Percentiles rank a stretch among this genome's conserved stretches.
Evolutionary conservation across 2,329 filamentous ascomycete species (phyloP).

Genomic region (Trichoderma polysporum): DNA sequence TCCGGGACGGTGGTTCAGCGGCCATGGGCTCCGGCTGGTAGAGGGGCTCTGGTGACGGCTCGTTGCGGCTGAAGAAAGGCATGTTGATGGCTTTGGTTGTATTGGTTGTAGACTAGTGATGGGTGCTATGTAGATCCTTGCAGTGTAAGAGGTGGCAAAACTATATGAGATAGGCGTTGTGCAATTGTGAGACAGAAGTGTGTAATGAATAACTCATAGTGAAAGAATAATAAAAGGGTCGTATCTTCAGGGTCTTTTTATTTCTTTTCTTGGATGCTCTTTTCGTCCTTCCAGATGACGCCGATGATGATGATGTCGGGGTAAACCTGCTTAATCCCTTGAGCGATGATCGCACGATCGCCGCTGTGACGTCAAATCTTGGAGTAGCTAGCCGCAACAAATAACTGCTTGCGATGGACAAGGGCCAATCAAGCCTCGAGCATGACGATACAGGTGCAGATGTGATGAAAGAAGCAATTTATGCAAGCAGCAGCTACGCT

Average conservation of each 20-base stretch:
- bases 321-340: constrained; percentile 17
- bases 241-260: background rate
- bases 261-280: background rate
- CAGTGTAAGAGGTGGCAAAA: background rate
- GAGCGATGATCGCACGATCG: constrained; percentile 18
- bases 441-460: constrained; percentile 7
- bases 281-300: background rate
- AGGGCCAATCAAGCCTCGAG: background rate
- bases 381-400: constrained; percentile 11
- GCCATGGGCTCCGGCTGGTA: constrained; percentile 30
- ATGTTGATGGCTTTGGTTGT: constrained; percentile 23
- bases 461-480: constrained; percentile 8
- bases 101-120: too few relatives aligned
- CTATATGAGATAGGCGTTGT: background rate
- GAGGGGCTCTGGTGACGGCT: constrained; percentile 35
- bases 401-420: background rate
- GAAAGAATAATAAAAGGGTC: background rate
- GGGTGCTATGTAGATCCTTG: background rate
- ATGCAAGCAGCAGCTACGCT: background rate
- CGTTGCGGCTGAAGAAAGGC: constrained; percentile 35
- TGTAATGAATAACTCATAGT: background rate
- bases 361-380: constrained; percentile 27
- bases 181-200: background rate
- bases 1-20: constrained; percentile 18
- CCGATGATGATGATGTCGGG: background rate